Base-by-base conservation (phyloP, 805 yeast genomes). In the Lachancea sp. region DNA sequence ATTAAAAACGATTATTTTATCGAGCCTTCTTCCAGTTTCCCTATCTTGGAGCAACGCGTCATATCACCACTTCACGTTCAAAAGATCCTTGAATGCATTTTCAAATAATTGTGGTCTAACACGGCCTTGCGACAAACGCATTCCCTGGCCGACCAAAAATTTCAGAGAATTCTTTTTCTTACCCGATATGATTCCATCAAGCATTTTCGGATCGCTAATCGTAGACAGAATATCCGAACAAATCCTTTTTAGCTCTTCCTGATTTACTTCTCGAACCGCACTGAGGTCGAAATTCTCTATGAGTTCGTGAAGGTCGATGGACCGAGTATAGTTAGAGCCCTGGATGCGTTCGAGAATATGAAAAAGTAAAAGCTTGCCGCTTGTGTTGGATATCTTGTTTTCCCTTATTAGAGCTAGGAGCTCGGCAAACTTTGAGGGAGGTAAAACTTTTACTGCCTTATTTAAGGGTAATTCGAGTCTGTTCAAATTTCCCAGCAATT, bases 131-230 rank as follows among this genome's bases (percentile, higher is more conserved):
- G 86, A 75, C 41, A 71, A 65, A 52, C 78, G 77, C 95, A 92
- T 86, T 15, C 87, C 94, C 55, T 75, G 76, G 1, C 97, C 97
- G 3, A 92, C 72, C 41, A 92, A 66, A 52, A 69, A 85, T 52
- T 87, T 84, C n/a, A 90, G 52, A 9, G 88, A 76, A 25, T 74
- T 75, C 30, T 64, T 61, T 47, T 75, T 77, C 40, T 79, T 78
- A 2, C 88, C 89, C 0, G 63, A 51, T 17, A 57, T 56, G 20
- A 87, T 70, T 37, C 74, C 75, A 15, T 67, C 61, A 2, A 83
- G 84, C 13, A 81, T 74, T 13, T 74, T 75, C 0, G 68, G 68
- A 49, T 82, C 50, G 25, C 49, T 42, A 3, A 55, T 63, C 5
- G 63, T 61, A 0, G 47, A 50, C 0, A 81, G 57, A 2, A 80